Evolutionary conservation across 2,329 filamentous ascomycete genomes (phyloP).

Genomic region (Paradendryphiella salina): DNA sequence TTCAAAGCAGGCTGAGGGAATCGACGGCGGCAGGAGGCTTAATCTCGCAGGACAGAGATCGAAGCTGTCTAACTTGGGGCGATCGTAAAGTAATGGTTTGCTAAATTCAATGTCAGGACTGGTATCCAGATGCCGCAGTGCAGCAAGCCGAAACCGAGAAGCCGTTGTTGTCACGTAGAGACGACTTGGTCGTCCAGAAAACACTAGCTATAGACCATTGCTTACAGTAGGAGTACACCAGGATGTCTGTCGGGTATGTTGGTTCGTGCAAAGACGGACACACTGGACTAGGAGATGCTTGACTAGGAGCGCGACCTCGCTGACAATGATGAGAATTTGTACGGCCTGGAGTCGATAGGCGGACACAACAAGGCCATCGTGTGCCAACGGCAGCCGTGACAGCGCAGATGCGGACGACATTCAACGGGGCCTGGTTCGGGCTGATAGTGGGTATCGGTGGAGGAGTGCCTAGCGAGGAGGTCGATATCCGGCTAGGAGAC

Average conservation of each 20-base stretch:
- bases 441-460: constrained; percentile 53
- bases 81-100: constrained; percentile 6
- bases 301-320: constrained; percentile 29
- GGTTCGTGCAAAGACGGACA: too few relatives aligned
- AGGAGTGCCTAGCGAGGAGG: constrained; percentile 22
- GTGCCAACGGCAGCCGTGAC: constrained; percentile 39
- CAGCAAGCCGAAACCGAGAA: too few relatives aligned
- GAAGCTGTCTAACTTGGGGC: constrained; percentile 2
- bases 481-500: constrained; percentile 32
- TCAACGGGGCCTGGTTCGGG: constrained; percentile 43
- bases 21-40: constrained; percentile 9
- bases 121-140: too few relatives aligned
- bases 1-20: constrained; percentile 13
- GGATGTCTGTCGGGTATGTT: too few relatives aligned
- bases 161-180: too few relatives aligned
- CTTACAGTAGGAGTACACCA: too few relatives aligned
- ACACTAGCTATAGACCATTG: too few relatives aligned
- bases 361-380: constrained; percentile 39
- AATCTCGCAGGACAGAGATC: not conserved
- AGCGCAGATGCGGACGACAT: constrained; percentile 37
- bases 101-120: constrained; percentile 3
- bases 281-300: too few relatives aligned
- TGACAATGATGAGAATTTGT: constrained; percentile 30
- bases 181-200: too few relatives aligned
- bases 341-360: constrained; percentile 19